Evolutionary conservation across 1,139 yeast species (phyloP).

Genomic region (Schizosaccharomyces versatilis): DNA sequence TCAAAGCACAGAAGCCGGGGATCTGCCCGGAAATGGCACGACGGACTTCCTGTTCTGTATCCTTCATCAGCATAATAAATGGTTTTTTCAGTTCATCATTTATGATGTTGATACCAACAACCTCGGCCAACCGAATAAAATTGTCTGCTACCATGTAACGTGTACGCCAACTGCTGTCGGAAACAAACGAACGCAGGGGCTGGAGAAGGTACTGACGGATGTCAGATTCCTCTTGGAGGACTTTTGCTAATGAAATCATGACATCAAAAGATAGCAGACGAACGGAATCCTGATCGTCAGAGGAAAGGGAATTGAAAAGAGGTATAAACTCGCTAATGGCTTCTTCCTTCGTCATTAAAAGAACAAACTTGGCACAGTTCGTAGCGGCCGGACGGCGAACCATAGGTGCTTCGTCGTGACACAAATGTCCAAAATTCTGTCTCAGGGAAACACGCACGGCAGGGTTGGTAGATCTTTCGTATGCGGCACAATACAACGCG

Average conservation of each 20-base stretch:
- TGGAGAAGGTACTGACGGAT: constrained; percentile 12
- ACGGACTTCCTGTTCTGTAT: constrained; percentile 89
- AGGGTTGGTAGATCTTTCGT: constrained; percentile 33
- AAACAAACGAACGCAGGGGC: constrained; percentile 31
- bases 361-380: constrained; percentile 51
- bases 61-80: constrained; percentile 60
- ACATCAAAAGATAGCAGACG: constrained; percentile 77
- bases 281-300: constrained; percentile 88
- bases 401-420: constrained; percentile 92
- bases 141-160: constrained; percentile 93
- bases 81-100: constrained; percentile 40
- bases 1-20: constrained; percentile 32
- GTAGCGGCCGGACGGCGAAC: constrained; percentile 88
- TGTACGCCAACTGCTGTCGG: constrained; percentile 94
- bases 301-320: constrained; percentile 61
- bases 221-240: constrained; percentile 16
- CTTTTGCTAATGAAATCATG: constrained; percentile 31
- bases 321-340: constrained; percentile 29
- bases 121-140: constrained; percentile 50
- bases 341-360: constrained; percentile 22
- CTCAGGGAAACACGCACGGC: constrained; percentile 32
- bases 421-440: constrained; percentile 42
- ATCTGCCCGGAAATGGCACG: constrained; percentile 83
- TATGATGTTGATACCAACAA: constrained; percentile 23
- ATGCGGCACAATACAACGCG: constrained; percentile 58